phyloP scores from a whole-genome alignment of 139 green algal species.

The Haematococcus sp. region DNA sequence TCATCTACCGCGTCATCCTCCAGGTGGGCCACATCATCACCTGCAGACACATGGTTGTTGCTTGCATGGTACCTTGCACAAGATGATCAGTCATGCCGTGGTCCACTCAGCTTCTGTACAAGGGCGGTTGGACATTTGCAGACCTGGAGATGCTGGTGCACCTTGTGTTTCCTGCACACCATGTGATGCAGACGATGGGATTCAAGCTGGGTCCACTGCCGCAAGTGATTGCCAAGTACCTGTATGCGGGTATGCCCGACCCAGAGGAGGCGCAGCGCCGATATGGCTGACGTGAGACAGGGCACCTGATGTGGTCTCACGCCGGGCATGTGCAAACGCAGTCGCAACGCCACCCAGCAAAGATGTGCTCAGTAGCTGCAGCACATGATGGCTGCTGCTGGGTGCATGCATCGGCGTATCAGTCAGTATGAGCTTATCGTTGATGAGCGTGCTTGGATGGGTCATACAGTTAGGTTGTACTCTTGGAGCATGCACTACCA shows the following conservation, averaged over 20 bases:
- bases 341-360: not conserved
- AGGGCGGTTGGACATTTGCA: too few species aligned
- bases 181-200: constrained; percentile 35
- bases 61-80: too few species aligned
- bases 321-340: not conserved
- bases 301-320: not conserved
- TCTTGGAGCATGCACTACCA: not conserved
- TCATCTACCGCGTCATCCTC: constrained; percentile 71
- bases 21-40: not conserved
- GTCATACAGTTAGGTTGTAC: not conserved
- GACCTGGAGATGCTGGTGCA: too few species aligned
- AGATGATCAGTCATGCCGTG: too few species aligned
- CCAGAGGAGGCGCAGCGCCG: not conserved
- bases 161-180: not conserved
- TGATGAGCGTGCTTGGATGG: too few species aligned
- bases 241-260: constrained; percentile 34
- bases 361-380: not conserved
- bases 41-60: too few species aligned
- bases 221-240: constrained; percentile 38
- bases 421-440: too few species aligned
- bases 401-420: too few species aligned
- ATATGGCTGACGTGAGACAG: not conserved
- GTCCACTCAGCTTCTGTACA: too few species aligned
- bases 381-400: too few species aligned
- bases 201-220: constrained; percentile 49